These are phyloP conservation scores for Sphenostylis stenocarpa DNA, from an alignment of 306 rosid species.

Conservation along the genomic window DNA sequence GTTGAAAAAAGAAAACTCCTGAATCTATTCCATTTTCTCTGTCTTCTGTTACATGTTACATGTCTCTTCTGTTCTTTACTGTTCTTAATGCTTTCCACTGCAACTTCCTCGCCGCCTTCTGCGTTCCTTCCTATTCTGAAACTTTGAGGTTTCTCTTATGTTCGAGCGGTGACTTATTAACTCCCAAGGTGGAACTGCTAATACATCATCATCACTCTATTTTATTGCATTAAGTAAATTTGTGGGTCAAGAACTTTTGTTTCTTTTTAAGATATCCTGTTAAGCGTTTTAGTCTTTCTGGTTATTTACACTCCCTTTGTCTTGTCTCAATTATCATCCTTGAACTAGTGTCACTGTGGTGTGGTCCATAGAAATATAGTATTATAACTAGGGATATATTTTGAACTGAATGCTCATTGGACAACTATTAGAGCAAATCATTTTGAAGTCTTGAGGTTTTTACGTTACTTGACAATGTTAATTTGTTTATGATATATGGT, in stretches of 20 bases:
- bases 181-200: constrained; percentile 20
- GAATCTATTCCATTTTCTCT: background rate
- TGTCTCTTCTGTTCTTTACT: background rate
- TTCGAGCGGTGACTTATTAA: constrained; percentile 30
- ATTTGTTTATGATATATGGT: constrained; percentile 37
- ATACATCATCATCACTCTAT: constrained; percentile 1
- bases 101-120: constrained; percentile 52
- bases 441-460: constrained; percentile 10
- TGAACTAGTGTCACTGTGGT: constrained; percentile 10
- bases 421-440: constrained; percentile 34
- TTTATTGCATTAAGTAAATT: constrained; percentile 42
- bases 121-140: constrained; percentile 31
- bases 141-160: constrained; percentile 34
- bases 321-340: background rate
- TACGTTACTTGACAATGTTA: constrained; percentile 25
- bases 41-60: background rate
- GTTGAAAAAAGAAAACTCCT: constrained; percentile 22
- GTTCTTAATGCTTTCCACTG: constrained; percentile 14
- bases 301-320: constrained; percentile 15
- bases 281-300: background rate
- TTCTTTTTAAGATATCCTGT: constrained; percentile 10
- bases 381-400: background rate
- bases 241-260: constrained; percentile 24
- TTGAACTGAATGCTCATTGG: background rate
- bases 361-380: background rate